Evolutionary conservation across 352 stramenopile genomes (phyloP).

Genomic region (Phytophthora kernoviae): DNA sequence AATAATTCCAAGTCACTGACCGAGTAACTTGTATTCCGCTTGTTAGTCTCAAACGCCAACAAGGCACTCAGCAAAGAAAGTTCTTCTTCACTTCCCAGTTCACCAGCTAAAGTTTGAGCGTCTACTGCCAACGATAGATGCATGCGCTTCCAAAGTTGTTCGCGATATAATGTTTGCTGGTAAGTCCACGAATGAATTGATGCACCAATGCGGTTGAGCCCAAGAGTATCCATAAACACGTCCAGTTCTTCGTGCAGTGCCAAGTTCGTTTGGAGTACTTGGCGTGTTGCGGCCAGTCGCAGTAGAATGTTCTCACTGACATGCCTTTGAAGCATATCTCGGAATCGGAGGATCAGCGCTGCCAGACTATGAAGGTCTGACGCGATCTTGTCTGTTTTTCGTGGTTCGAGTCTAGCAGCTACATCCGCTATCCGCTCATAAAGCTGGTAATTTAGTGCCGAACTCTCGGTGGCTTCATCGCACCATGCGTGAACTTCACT

Average conservation of each 20-base stretch:
- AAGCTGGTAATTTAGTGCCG: slow-evolving; percentile 28
- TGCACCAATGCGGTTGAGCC: slow-evolving; percentile 15
- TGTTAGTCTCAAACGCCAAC: slow-evolving; percentile 29
- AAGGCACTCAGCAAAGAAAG: slow-evolving; percentile 16
- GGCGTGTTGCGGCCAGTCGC: slow-evolving; percentile 28
- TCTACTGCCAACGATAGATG: slow-evolving; percentile 24
- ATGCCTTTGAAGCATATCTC: slow-evolving; percentile 29
- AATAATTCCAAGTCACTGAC: slow-evolving; percentile 19
- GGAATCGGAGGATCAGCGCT: slow-evolving; percentile 25
- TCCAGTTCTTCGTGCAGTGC: slow-evolving; percentile 27
- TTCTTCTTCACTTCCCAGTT: slow-evolving; percentile 23
- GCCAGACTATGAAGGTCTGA: slow-evolving; percentile 12
- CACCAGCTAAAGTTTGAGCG: slow-evolving; percentile 14
- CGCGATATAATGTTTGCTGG: slow-evolving; percentile 14
- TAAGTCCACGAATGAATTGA: slow-evolving; percentile 32
- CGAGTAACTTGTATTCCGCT: slow-evolving; percentile 24
- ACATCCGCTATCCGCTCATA: slow-evolving; percentile 34
- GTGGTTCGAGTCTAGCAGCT: slow-evolving; percentile 17
- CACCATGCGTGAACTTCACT: slow-evolving; percentile 36
- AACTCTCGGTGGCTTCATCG: slow-evolving; percentile 32
- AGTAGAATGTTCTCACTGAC: slow-evolving; percentile 30
- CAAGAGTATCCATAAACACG: slow-evolving; percentile 22
- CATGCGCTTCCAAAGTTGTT: slow-evolving; percentile 34
- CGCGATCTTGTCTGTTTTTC: slow-evolving; percentile 7
- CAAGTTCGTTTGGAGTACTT: slow-evolving; percentile 19